Base-by-base conservation (phyloP, 805 yeast species). In the Lipomyces mesembrius region DNA sequence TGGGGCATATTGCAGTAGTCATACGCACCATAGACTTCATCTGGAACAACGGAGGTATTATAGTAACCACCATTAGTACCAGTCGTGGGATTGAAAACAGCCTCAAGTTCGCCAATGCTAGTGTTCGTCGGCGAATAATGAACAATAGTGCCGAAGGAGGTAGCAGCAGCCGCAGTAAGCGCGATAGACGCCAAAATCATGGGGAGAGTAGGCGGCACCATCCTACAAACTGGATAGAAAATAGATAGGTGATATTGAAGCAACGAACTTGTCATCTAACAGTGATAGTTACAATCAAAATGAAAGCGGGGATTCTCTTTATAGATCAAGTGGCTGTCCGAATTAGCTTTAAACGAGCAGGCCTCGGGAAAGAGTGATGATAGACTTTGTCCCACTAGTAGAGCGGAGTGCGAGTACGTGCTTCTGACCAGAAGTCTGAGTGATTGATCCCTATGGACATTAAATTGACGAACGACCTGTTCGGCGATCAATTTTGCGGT, bases 1-100 rank as follows among this genome's bases (percentile, higher is more conserved):
- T 79, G 83, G 6, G 84, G 84, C 83, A 81, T 82, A 70, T 78
- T 78, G 70, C 84, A 81, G 71, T 80, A 81, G 75, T 81, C 77
- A 71, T 81, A 81, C 14, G 69, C 73, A 37, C 81, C 81, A 56
- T 77, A 77, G 22, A 64, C 71, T 20, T 75, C 77, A 29, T 68
- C 75, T 2, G 72, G 35, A 27, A 73, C 75, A 22, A 60, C 34
- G 2, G 71, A 67, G 17, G 53, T 7, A 54, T 55, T 65, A 71
- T 76, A 76, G 39, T 68, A 62, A 8, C 78, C 78, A 29, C 68
- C 72, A 59, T 75, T 75, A 6, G 77, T 76, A 14, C 75, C 75
- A 3, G 64, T 43, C 2, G 67, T 20, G n/a, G 67, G 22, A n/a
- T 62, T 51, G 65, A 65, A 65, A 25, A 62, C 65, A 17, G 65